Evolutionary conservation across 805 yeast species (phyloP).

Genomic region (Grigorovia yakushimaensis): DNA sequence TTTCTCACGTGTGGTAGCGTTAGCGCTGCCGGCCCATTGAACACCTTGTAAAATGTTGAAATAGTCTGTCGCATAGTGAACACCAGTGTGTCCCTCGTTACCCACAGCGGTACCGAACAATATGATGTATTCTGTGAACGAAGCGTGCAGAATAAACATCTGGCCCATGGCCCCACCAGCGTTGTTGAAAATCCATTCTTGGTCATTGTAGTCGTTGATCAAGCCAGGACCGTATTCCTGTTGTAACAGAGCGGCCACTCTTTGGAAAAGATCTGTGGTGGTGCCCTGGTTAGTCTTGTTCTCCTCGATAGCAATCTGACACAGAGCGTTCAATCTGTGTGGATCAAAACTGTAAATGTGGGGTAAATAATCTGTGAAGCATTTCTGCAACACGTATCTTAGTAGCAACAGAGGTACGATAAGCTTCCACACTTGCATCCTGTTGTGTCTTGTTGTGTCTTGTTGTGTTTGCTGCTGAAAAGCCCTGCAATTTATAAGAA

Average conservation of each 20-base stretch:
- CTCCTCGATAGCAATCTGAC: constrained; percentile 41
- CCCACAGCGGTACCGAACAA: constrained; percentile 91
- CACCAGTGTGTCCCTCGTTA: constrained; percentile 93
- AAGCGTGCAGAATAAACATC: constrained; percentile 92
- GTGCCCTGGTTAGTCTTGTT: constrained; percentile 34
- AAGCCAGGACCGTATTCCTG: constrained; percentile 67
- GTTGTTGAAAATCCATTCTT: constrained; percentile 92
- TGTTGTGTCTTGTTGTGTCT: not conserved
- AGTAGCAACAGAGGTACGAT: constrained; percentile 9
- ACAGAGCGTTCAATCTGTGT: constrained; percentile 46
- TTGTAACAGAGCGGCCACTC: constrained; percentile 48
- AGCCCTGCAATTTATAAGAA: not conserved
- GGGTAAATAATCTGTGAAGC: constrained; percentile 62
- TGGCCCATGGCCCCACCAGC: constrained; percentile 99
- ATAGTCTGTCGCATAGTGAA: constrained; percentile 95
- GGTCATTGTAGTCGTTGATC: constrained; percentile 60
- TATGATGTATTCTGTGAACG: constrained; percentile 84
- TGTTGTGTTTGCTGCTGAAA: not conserved
- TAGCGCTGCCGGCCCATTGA: constrained; percentile 63
- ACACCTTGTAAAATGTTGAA: constrained; percentile 81
- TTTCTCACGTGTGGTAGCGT: constrained; percentile 53
- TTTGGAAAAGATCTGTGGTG: constrained; percentile 20
- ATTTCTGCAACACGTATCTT: constrained; percentile 16
- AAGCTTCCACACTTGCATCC: not conserved
- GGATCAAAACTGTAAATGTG: constrained; percentile 61